Base-by-base conservation (phyloP, 192 early-diverging fungal genomes). In the Gigaspora rosea region DNA sequence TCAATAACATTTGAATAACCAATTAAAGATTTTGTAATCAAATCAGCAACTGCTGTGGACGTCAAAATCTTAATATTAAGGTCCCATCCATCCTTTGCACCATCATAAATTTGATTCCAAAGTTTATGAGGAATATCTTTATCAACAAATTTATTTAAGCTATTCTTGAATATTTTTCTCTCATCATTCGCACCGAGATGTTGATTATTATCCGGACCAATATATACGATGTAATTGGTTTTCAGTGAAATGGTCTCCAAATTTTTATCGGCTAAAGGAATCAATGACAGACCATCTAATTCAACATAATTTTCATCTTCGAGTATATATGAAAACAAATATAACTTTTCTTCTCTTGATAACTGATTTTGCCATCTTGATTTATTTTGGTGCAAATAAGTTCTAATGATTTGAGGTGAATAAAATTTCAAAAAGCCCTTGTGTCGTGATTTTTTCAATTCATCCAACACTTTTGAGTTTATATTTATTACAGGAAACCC, bases 71-170 rank as follows among this genome's bases (percentile, higher is more conserved):
- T 69, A 8, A 69, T 69, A 51, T 69, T 69, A n/a, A 50, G 49
- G 49, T 4, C 36, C 67, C 67, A 69, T 16, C 22, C 5, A 20
- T 10, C 8, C 11, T 51, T 32, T 32, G 48, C 48, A 50, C n/a
- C 18, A 2, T 69, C 22, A 18, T 51, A 69, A 12, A 69, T 27
- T 32, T 2, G 9, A 0, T 16, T 50, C 46, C 48, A 51, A 10
- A 69, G 27, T 6, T 27, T 48, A 2, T 0, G 12, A 8, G 10
- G 10, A 50, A 69, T 51, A 5, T 9, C n/a, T 69, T 69, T 69
- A n/a, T 69, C 67, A 51, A 69, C 13, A 18, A 69, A 51, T 69
- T 69, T 69, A 12, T 48, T 16, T 48, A 69, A 52, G 20, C 32
- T 20, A 32, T 69, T 69, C 5, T 22, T 52, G 18, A 69, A 69